Percentiles rank a stretch among this genome's conserved stretches.
Evolutionary conservation across 352 stramenopile species (phyloP).

Genomic region (Thraustochytrium sp.): DNA sequence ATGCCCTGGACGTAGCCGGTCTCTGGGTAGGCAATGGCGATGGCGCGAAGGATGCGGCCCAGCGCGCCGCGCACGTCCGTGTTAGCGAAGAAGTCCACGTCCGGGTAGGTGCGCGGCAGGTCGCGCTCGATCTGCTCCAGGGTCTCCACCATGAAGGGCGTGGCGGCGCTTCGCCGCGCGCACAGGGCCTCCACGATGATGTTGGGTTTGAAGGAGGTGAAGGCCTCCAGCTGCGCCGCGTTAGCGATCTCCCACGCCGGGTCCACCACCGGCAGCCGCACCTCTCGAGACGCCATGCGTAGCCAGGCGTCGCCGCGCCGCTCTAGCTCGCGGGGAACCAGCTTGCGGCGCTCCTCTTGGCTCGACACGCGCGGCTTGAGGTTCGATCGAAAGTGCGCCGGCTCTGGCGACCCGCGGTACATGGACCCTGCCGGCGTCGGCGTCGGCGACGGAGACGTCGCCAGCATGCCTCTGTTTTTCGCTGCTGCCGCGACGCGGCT

Average conservation of each 20-base stretch:
- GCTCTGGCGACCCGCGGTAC: too few relatives aligned
- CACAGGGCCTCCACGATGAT: constrained; percentile 12
- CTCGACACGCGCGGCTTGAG: neutral
- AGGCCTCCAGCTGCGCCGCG: neutral
- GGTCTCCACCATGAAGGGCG: constrained; percentile 8
- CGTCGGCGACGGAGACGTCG: too few relatives aligned
- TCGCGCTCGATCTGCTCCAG: constrained; percentile 41
- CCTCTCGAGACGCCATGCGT: neutral
- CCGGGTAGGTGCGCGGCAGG: constrained; percentile 26
- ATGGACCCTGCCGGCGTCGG: too few relatives aligned
- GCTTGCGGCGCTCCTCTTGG: neutral
- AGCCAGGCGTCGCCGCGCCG: neutral
- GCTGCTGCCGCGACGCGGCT: too few relatives aligned
- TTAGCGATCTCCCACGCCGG: neutral
- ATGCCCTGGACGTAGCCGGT: constrained; percentile 31
- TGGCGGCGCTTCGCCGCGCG: neutral
- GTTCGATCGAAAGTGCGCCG: too few relatives aligned
- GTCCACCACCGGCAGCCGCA: neutral
- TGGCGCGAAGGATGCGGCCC: neutral
- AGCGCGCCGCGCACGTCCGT: constrained; percentile 16
- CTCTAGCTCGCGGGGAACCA: neutral
- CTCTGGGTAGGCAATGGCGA: constrained; percentile 12
- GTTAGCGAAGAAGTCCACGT: constrained; percentile 33
- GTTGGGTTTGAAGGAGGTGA: neutral
- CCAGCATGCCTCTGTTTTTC: too few relatives aligned